Base-by-base conservation (phyloP, 2,329 filamentous ascomycete genomes). In the Stachybotrys echinatus region DNA sequence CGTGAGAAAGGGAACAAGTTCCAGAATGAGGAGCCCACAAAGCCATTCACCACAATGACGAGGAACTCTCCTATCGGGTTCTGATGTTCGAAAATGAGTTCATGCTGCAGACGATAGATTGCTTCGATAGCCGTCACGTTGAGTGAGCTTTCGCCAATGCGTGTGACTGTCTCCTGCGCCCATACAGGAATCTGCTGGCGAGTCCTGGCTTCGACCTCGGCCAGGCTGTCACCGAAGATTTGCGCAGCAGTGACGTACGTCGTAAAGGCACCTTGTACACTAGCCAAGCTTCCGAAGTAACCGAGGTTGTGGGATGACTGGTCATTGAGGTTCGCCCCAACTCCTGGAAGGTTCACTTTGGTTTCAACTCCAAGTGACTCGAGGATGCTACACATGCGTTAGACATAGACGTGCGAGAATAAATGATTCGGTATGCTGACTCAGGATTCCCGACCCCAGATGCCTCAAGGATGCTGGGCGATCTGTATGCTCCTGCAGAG, bases 241-340 rank as follows among this genome's bases (percentile, higher is more conserved):
- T 70, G 65, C 12, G 58, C 47, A 0, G 64, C 66, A 2, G 63
- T 70, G 10, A 61, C 50, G 23, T 71, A 72, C 4, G 61, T 61
- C 4, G 61, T 63, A 50, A 23, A 27, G 20, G 43, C 23, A 19
- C 23, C 18, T n/a, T 18, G 4, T 65, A 69, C 2, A 63, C 62
- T 6, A 60, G 62, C 47, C 61, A 68, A 0, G 6, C 48, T 45
- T 8, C 48, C n/a, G 8, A 58, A 58, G 2, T 54, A 19, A 14
- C 52, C 60, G 42, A 40, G 17, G 38, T 19, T 6, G 45, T 63
- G 69, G 50, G 62, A 63, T 14, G 78, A 61, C 57, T 83, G 77
- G 45, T 80, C 76, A 53, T 77, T 70, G 1, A 80, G 62, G 55
- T 79, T 75, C 56, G 76, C 74, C 1, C 78, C 78, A 0, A 81